phyloP scores from a whole-genome alignment of 768 basidiomycete genomes.

The Coprinellus micaceus region DNA sequence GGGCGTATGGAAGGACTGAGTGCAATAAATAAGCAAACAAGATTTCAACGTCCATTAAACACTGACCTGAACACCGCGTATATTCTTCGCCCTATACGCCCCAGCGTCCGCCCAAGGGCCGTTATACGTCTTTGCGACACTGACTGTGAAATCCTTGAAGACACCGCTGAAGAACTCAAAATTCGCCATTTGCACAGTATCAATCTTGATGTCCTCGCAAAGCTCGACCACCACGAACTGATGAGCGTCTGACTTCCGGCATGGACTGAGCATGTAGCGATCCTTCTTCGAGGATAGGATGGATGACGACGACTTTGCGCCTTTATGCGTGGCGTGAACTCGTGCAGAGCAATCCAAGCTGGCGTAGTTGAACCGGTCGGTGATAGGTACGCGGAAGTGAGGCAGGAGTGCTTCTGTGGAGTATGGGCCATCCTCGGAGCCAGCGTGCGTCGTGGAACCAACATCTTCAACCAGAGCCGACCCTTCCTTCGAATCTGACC shows the following conservation, averaged over 20 bases:
- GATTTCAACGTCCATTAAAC: background rate
- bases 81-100: slow-evolving; percentile 80
- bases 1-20: slow-evolving; percentile 74
- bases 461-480: slow-evolving; percentile 8
- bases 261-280: slow-evolving; percentile 95
- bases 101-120: slow-evolving; percentile 71
- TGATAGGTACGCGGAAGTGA: slow-evolving; percentile 69
- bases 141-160: slow-evolving; percentile 87
- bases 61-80: slow-evolving; percentile 85
- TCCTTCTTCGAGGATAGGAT: slow-evolving; percentile 90
- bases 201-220: slow-evolving; percentile 95
- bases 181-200: slow-evolving; percentile 93
- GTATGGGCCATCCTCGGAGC: slow-evolving; percentile 20
- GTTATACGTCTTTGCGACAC: slow-evolving; percentile 78
- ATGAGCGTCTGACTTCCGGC: slow-evolving; percentile 51
- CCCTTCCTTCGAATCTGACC: slow-evolving; percentile 10
- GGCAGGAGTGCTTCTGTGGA: slow-evolving; percentile 41
- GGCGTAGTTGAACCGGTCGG: slow-evolving; percentile 94
- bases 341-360: slow-evolving; percentile 90
- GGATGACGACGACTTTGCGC: slow-evolving; percentile 76
- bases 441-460: slow-evolving; percentile 10
- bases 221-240: slow-evolving; percentile 93
- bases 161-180: slow-evolving; percentile 98
- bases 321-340: slow-evolving; percentile 77
- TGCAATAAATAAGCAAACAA: background rate